A percentile compares a stretch with the other conserved stretches of the same genome.
Conservation (phyloP, 805 yeast genomes). For the Debaryomyces hansenii region DNA sequence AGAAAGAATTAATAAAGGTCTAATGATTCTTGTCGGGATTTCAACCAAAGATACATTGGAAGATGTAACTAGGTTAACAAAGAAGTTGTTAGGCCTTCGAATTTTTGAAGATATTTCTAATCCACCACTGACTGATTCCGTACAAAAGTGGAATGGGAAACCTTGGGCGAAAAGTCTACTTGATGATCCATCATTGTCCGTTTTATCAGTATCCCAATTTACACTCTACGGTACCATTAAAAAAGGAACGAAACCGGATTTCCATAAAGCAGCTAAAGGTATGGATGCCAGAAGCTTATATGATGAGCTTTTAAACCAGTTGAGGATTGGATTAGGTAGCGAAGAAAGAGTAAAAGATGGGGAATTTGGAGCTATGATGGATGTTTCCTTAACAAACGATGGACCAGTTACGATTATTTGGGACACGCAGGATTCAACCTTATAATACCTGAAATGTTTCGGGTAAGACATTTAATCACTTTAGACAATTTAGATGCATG, state of each 20-base stretch:
- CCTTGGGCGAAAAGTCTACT: constrained; percentile 74
- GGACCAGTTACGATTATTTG: constrained; percentile 89
- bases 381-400: constrained; percentile 80
- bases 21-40: constrained; percentile 82
- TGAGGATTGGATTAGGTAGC: constrained; percentile 55
- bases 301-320: constrained; percentile 48
- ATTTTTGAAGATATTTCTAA: constrained; percentile 65
- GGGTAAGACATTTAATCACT: not conserved
- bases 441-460: constrained; percentile 2
- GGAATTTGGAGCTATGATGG: constrained; percentile 97
- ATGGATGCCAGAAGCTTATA: constrained; percentile 50
- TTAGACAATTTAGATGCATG: too few species aligned
- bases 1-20: constrained; percentile 59
- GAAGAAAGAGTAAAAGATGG: constrained; percentile 77
- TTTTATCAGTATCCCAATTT: constrained; percentile 89
- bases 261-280: constrained; percentile 90
- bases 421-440: constrained; percentile 56
- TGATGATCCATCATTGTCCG: constrained; percentile 65
- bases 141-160: constrained; percentile 46
- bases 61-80: constrained; percentile 69
- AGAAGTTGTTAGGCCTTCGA: constrained; percentile 63
- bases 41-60: constrained; percentile 72
- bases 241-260: constrained; percentile 94
- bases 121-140: constrained; percentile 44
- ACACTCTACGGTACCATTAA: constrained; percentile 82